phyloP scores from a whole-genome alignment of 371 early-diverging fungal species.

The Circinella minor region DNA sequence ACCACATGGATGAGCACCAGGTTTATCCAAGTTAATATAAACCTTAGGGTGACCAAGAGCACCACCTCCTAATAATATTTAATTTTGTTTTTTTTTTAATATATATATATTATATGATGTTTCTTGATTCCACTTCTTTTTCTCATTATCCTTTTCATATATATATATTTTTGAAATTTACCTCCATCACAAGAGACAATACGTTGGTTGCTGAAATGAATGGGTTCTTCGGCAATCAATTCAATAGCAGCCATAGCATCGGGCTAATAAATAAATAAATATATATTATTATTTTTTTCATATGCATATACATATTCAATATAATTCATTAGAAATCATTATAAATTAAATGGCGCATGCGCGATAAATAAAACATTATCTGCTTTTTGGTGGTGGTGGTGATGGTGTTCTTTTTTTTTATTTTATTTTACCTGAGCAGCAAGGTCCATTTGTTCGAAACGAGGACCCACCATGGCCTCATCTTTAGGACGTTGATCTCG shows the following conservation, averaged over 20 bases:
- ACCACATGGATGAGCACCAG: slow-evolving; percentile 75
- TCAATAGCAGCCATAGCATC: slow-evolving; percentile 91
- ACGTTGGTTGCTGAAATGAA: slow-evolving; percentile 76
- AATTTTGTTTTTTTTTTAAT: not conserved
- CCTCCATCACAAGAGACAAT: slow-evolving; percentile 91
- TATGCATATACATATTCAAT: too few species aligned
- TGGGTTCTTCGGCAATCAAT: slow-evolving; percentile 87
- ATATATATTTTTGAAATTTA: slow-evolving; percentile 21
- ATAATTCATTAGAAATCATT: too few species aligned
- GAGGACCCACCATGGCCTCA: slow-evolving; percentile 79
- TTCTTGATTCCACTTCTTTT: not conserved
- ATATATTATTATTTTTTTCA: too few species aligned
- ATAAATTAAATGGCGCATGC: not conserved
- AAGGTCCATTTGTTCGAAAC: slow-evolving; percentile 91
- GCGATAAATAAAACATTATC: too few species aligned
- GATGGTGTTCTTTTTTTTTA: not conserved
- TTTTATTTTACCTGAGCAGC: slow-evolving; percentile 81
- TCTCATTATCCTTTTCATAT: not conserved
- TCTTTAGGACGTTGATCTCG: slow-evolving; percentile 71
- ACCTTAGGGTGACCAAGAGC: slow-evolving; percentile 94
- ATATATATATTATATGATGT: not conserved
- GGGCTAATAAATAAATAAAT: slow-evolving; percentile 63
- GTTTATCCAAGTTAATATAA: slow-evolving; percentile 86
- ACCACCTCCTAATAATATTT: slow-evolving; percentile 72
- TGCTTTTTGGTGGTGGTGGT: too few species aligned